Evolutionary conservation across 2,329 filamentous ascomycete genomes (phyloP), one percentile per base, ranked within the genome.

Genomic region (Fusarium anthophilum): DNA sequence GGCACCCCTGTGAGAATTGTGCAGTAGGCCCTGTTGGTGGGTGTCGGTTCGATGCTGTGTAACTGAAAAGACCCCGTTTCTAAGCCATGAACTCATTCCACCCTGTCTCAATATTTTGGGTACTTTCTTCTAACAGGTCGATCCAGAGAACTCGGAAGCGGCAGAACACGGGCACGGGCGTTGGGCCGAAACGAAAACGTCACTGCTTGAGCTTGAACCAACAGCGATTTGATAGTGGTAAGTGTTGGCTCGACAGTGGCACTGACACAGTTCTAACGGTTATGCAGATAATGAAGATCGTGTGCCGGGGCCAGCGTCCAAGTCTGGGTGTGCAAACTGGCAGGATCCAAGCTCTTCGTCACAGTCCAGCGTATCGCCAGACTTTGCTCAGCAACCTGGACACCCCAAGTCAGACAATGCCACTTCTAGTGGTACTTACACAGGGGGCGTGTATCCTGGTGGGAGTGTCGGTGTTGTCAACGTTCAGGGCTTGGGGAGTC

Each of bases 121-220:
- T 37, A 14, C 43, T 30, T 37, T 24, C 22, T 56, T 66, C 75
- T 77, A 65, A 74, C 69, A 64, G 45, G 51, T 35, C 53, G 44
- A 26, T 38, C 59, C 69, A 72, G 63, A 63, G 37, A 58, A 48
- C 55, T 53, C 63, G 57, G 47, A 71, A 69, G 43, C 66, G 66
- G 39, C 38, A 59, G n/a, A 57, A 57, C 20, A 50, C 70, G 43
- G 58, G 45, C 22, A 47, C 70, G 39, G 63, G 43, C 38, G 55
- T 47, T 69, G 59, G 41, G 53, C 62, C 37, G 48, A 63, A 74
- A 58, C 70, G 63, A 47, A 66, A 76, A 57, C 70, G 70, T 38
- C 67, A 54, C 26, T 47, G 56, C 47, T 48, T 44, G 53, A 77
- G 54, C 53, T 51, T 39, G 55, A 77, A 66, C 65, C 60, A 74